Conservation (phyloP, 345 rosid species). For the Salix dunnii region DNA sequence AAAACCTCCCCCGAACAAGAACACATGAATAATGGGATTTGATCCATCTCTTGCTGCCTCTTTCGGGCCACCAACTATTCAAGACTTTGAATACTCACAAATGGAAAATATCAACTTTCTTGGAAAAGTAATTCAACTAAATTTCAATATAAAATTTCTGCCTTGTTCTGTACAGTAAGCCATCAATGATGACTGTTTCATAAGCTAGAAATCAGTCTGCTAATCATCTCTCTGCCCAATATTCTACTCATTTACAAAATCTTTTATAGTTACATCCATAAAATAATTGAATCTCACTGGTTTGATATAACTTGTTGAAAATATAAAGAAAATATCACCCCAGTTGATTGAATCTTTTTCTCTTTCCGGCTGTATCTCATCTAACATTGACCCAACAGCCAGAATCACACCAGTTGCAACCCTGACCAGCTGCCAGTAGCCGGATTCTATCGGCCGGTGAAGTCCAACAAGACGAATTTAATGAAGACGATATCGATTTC, state of each 20-base stretch:
- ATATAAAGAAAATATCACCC: neutral
- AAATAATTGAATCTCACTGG: conserved; percentile 4
- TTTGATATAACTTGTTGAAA: neutral
- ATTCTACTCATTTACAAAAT: neutral
- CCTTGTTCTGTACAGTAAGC: neutral
- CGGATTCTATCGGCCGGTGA: conserved; percentile 20
- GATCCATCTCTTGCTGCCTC: neutral
- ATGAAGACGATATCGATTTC: neutral
- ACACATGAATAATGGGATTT: too few species aligned
- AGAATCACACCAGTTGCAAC: conserved; percentile 9
- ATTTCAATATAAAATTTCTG: neutral
- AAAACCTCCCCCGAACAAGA: too few species aligned
- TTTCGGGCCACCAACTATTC: neutral
- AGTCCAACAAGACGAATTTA: neutral
- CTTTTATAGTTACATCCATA: neutral
- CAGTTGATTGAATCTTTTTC: neutral
- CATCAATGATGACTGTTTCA: neutral
- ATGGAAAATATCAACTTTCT: neutral
- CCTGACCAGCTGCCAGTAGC: conserved; percentile 6
- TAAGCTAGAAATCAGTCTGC: conserved; percentile 3
- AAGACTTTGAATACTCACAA: neutral
- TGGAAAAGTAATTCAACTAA: conserved; percentile 4
- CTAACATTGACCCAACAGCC: conserved; percentile 18
- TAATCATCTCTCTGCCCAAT: neutral
- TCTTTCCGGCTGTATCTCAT: neutral